Percentiles rank a stretch among this genome's conserved stretches.
Evolutionary conservation across 371 early-diverging fungal genomes (phyloP).

Genomic region (Mortierella sp.): DNA sequence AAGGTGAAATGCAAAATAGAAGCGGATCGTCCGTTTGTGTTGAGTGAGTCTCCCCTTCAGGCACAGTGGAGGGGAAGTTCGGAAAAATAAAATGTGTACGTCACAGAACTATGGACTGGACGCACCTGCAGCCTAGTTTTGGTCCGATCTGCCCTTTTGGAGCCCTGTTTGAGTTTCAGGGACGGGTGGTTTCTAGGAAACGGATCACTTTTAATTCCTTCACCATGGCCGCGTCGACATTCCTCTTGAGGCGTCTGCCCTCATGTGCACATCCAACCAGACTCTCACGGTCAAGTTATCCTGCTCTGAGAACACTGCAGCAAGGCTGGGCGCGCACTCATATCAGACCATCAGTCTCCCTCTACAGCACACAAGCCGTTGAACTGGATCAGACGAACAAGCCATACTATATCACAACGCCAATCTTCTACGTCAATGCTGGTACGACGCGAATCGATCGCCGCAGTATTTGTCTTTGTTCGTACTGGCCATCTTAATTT

Average conservation of each 20-base stretch:
- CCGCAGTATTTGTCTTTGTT: not conserved
- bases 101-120: not conserved
- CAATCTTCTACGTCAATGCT: slow-evolving; percentile 98
- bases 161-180: not conserved
- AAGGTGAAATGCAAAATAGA: slow-evolving; percentile 15
- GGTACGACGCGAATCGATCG: slow-evolving; percentile 62
- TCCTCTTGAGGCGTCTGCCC: slow-evolving; percentile 25
- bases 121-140: not conserved
- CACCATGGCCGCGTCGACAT: slow-evolving; percentile 29
- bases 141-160: not conserved
- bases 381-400: slow-evolving; percentile 27
- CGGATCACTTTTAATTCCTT: not conserved
- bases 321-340: not conserved
- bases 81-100: not conserved
- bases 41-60: slow-evolving; percentile 4
- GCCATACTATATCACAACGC: slow-evolving; percentile 83
- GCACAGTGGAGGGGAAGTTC: not conserved
- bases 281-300: slow-evolving; percentile 9
- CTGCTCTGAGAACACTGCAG: slow-evolving; percentile 2
- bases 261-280: slow-evolving; percentile 9
- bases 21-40: slow-evolving; percentile 8
- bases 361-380: slow-evolving; percentile 21
- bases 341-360: slow-evolving; percentile 15
- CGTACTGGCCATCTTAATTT: not conserved
- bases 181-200: not conserved